phyloP scores from a whole-genome alignment of 768 basidiomycete genomes.

The Vararia minispora region DNA sequence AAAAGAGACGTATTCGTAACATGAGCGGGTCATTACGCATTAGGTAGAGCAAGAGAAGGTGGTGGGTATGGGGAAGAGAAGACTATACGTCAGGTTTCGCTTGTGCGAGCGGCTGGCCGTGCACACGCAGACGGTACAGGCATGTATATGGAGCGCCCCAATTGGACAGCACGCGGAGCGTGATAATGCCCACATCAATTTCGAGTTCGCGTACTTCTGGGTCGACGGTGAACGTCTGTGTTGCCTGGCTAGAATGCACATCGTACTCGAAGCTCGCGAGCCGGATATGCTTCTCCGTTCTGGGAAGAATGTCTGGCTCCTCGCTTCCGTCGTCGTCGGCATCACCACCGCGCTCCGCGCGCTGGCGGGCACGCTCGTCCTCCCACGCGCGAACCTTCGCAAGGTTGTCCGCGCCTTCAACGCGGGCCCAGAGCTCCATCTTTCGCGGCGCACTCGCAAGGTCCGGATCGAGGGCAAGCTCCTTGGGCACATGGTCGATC shows the following conservation, averaged over 20 bases:
- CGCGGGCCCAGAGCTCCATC: slow-evolving; percentile 87
- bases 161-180: slow-evolving; percentile 70
- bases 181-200: slow-evolving; percentile 79
- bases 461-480: slow-evolving; percentile 76
- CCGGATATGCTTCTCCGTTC: slow-evolving; percentile 24
- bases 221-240: slow-evolving; percentile 40
- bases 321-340: slow-evolving; percentile 13
- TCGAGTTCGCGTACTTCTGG: slow-evolving; percentile 54
- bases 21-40: too few species aligned
- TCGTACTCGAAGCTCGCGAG: slow-evolving; percentile 40
- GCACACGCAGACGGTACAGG: slow-evolving; percentile 76
- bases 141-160: slow-evolving; percentile 89
- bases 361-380: slow-evolving; percentile 28
- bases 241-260: slow-evolving; percentile 24
- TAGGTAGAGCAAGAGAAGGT: too few species aligned
- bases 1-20: too few species aligned
- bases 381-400: slow-evolving; percentile 48
- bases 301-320: slow-evolving; percentile 22
- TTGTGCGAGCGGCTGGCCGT: slow-evolving; percentile 48
- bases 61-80: too few species aligned
- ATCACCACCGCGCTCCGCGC: slow-evolving; percentile 14
- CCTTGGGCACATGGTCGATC: slow-evolving; percentile 78
- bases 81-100: too few species aligned
- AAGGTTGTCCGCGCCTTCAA: slow-evolving; percentile 68
- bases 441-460: slow-evolving; percentile 69